These are phyloP conservation scores for Xylaria bambusicola DNA, from an alignment of 495 filamentous ascomycete species.

Conservation along the genomic window DNA sequence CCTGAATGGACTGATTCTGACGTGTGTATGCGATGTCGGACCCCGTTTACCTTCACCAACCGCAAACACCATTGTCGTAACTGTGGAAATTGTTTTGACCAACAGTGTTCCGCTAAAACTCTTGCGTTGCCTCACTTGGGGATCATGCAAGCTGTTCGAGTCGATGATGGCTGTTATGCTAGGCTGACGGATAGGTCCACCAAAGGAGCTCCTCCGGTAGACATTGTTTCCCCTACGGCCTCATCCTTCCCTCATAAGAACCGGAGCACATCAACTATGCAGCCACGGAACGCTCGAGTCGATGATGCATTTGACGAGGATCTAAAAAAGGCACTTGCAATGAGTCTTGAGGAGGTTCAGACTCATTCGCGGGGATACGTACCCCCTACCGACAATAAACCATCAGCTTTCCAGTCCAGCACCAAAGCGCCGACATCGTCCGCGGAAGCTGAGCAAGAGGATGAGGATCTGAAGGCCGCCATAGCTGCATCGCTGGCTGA, in stretches of 20 bases:
- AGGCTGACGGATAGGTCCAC: conserved; percentile 80
- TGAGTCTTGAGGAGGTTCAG: conserved; percentile 93
- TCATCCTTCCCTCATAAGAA: conserved; percentile 43
- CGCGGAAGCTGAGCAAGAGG: conserved; percentile 72
- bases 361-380: conserved; percentile 54
- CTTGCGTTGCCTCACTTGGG: conserved; percentile 89
- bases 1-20: conserved; percentile 98
- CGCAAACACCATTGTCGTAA: conserved; percentile 98
- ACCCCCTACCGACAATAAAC: conserved; percentile 40
- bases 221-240: conserved; percentile 33
- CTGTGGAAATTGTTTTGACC: conserved; percentile 95
- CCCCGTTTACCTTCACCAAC: conserved; percentile 94
- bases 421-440: conserved; percentile 39
- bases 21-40: conserved; percentile 97
- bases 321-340: conserved; percentile 85
- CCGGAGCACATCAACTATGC: conserved; percentile 62
- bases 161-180: conserved; percentile 94
- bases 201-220: conserved; percentile 31
- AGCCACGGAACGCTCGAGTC: conserved; percentile 82
- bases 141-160: conserved; percentile 85
- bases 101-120: conserved; percentile 85
- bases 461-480: conserved; percentile 90
- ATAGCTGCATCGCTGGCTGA: conserved; percentile 96
- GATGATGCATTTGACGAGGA: conserved; percentile 91
- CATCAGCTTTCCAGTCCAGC: conserved; percentile 38